A percentile compares a stretch with the other conserved stretches of the same genome.
phyloP scores from a whole-genome alignment of 768 basidiomycete species.

The Boletus rubroflammeus region DNA sequence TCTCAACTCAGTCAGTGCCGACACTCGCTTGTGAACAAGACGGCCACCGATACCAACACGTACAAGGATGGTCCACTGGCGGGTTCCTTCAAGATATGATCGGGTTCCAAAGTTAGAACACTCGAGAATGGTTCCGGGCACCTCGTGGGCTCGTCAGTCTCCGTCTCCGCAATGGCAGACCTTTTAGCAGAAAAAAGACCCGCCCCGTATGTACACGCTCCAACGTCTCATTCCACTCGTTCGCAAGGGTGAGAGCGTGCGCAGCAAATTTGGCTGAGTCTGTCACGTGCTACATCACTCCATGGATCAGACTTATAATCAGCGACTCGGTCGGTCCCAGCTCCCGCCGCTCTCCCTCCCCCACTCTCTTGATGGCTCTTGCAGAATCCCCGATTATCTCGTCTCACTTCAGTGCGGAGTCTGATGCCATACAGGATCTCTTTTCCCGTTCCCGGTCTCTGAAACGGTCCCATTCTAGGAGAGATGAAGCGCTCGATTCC shows the following conservation, averaged over 20 bases:
- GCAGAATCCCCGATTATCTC: constrained; percentile 28
- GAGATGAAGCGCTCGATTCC: constrained; percentile 76
- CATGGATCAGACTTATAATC: constrained; percentile 5
- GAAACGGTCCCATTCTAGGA: constrained; percentile 42
- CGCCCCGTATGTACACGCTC: background rate
- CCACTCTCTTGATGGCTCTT: constrained; percentile 21
- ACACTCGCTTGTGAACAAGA: too few species aligned
- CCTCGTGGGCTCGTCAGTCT: background rate
- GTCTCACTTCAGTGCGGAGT: constrained; percentile 29
- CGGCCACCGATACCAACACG: background rate
- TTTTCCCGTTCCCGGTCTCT: constrained; percentile 52
- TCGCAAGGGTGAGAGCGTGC: background rate
- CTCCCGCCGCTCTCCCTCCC: background rate
- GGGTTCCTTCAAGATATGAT: too few species aligned
- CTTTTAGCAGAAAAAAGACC: too few species aligned
- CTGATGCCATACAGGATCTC: constrained; percentile 64
- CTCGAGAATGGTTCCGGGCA: background rate
- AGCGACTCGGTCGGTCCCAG: background rate
- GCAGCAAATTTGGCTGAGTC: background rate
- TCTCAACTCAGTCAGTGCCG: too few species aligned
- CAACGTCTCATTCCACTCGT: background rate
- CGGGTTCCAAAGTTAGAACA: background rate
- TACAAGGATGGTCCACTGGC: background rate
- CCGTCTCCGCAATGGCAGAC: background rate
- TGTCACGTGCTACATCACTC: constrained; percentile 8